Evolutionary conservation across 1,139 yeast genomes (phyloP), one percentile per base, ranked within the genome.

Genomic region (Lodderomyces jiufengensis): DNA sequence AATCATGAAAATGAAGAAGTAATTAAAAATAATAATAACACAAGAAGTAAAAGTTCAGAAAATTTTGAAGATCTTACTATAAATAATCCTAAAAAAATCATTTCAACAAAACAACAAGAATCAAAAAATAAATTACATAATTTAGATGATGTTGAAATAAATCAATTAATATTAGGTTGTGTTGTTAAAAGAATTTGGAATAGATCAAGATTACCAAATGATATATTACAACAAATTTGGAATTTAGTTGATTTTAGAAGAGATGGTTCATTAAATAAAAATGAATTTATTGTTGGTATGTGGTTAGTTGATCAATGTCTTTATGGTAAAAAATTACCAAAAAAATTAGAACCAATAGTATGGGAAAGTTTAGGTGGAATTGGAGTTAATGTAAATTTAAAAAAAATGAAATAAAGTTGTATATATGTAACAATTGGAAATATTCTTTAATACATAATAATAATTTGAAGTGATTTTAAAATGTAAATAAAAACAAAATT

Each of bases 251-350:
- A 88, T 53, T 73, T 74, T 32, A 65, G 90, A 46, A 65, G 66
- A 33, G 95, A 85, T 55, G 95, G 95, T 0, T 77, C 87, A 0
- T 63, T 90, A 36, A 85, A 83, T 50, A 76, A 85, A 43, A 81
- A 79, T 32, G 90, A 90, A 45, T 92, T 92, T 51, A 63, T 90
- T 27, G 94, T 88, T 10, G 98, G 96, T 0, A 87, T 84, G 86
- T 90, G 97, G 97, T 61, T 87, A 6, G 92, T 90, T 1, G 97
- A 90, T 57, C 97, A 90, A 57, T 85, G 95, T 52, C 66, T 90
- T n/a, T 92, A 90, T 54, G 97, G 97, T 0, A 70, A 95, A 26
- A 92, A 92, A 56, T 64, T 92, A 34, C 97, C 97, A 0, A 73
- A 76, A 45, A 62, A 61, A 24, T 74, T 84, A 3, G 74, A 70